Conservation (phyloP, 179 eudicot genomes). For the Spergularia azorica region DNA sequence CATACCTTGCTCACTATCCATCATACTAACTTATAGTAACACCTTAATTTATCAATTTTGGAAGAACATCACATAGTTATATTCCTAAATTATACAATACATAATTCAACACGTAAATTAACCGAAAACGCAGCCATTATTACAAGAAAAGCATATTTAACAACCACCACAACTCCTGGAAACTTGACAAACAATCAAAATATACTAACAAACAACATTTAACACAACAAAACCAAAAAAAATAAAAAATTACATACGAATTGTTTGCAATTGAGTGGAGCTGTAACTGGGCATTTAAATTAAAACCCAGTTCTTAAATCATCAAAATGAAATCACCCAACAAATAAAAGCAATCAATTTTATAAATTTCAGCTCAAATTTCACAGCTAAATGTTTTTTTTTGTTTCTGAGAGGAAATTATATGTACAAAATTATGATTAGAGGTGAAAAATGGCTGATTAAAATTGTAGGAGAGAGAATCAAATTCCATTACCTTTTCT, state of each 20-base stretch:
- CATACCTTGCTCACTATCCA: conserved; percentile 23
- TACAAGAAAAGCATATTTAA: conserved; percentile 1
- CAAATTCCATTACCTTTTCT: conserved; percentile 17
- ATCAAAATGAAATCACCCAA: conserved; percentile 9
- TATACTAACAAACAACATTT: conserved; percentile 8
- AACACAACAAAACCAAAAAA: neutral
- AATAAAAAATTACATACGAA: conserved; percentile 45
- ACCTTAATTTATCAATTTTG: neutral
- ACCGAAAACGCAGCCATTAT: conserved; percentile 11
- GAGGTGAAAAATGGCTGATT: conserved; percentile 6
- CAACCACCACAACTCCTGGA: neutral
- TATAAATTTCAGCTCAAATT: neutral
- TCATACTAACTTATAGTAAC: neutral
- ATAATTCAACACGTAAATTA: neutral
- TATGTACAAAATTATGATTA: neutral
- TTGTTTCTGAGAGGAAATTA: too few species aligned
- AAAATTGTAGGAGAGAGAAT: conserved; percentile 23
- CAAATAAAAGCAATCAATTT: conserved; percentile 5
- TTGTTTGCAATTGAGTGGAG: conserved; percentile 31
- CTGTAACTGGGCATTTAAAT: conserved; percentile 41
- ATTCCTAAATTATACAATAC: neutral
- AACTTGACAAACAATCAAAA: conserved; percentile 16
- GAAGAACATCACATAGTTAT: neutral
- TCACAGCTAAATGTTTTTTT: neutral
- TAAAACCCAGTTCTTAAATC: conserved; percentile 23